Conservation (phyloP, 108 stramenopile genomes). For the Cafeteria roenbergensis region DNA sequence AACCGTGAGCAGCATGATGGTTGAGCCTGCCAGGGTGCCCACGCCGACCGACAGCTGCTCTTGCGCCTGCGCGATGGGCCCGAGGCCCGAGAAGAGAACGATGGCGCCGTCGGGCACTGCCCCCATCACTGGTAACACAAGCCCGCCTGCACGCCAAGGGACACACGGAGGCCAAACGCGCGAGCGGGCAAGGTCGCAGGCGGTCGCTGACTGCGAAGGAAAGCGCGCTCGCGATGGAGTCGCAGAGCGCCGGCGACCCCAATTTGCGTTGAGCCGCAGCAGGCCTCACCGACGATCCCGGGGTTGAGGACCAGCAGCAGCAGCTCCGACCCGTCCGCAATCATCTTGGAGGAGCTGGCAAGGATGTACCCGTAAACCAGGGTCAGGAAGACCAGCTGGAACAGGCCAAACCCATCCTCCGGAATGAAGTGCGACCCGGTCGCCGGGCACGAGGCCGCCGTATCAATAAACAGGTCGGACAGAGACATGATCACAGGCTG, state of each 20-base stretch:
- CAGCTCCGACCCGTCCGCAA: constrained; percentile 87
- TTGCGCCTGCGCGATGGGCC: constrained; percentile 59
- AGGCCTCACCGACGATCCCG: constrained; percentile 78
- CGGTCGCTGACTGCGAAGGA: too few species aligned
- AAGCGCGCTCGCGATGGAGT: too few species aligned
- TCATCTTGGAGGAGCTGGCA: constrained; percentile 68
- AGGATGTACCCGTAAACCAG: constrained; percentile 79
- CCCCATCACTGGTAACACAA: constrained; percentile 85
- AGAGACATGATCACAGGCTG: background rate
- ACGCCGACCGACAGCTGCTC: constrained; percentile 78
- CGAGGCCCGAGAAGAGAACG: constrained; percentile 80
- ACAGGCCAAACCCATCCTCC: constrained; percentile 20
- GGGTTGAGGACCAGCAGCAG: constrained; percentile 71
- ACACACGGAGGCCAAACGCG: too few species aligned
- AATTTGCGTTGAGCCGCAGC: too few species aligned
- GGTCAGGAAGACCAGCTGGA: constrained; percentile 65
- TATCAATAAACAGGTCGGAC: background rate
- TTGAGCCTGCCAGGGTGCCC: constrained; percentile 85
- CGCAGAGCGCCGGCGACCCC: too few species aligned
- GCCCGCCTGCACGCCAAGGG: too few species aligned
- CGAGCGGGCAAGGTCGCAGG: too few species aligned
- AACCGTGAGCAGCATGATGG: constrained; percentile 89
- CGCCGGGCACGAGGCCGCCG: too few species aligned
- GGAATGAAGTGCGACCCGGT: too few species aligned
- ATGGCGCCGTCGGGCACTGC: constrained; percentile 89